Conservation (phyloP, 2,329 filamentous ascomycete species). For the Stagonosporopsis vannaccii region DNA sequence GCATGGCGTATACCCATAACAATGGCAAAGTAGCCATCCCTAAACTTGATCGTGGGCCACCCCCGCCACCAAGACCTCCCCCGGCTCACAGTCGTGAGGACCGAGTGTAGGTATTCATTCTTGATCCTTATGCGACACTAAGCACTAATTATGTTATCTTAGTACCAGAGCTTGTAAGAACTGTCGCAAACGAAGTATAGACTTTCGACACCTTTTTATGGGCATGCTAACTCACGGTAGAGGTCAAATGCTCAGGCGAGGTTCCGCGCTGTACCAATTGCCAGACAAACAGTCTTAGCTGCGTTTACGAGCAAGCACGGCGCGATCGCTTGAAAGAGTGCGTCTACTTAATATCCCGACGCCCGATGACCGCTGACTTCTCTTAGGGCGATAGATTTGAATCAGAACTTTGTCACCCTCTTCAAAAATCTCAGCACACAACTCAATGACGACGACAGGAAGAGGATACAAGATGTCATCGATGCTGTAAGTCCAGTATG, state of each 20-base stretch:
- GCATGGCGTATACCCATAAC: neutral
- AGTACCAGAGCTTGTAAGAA: slow-evolving; percentile 34
- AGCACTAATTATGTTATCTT: neutral
- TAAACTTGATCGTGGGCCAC: slow-evolving; percentile 18
- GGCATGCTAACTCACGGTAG: slow-evolving; percentile 14
- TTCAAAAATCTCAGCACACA: slow-evolving; percentile 28
- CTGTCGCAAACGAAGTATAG: slow-evolving; percentile 35
- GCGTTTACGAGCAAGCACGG: slow-evolving; percentile 34
- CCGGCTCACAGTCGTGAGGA: slow-evolving; percentile 24
- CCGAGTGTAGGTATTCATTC: slow-evolving; percentile 24
- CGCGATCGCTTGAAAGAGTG: slow-evolving; percentile 36
- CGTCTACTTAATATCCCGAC: neutral
- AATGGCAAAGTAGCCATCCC: slow-evolving; percentile 26
- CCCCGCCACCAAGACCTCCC: slow-evolving; percentile 5
- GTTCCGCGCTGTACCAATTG: slow-evolving; percentile 30
- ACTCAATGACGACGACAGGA: slow-evolving; percentile 23
- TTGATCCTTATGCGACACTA: neutral
- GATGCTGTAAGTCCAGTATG: slow-evolving; percentile 22
- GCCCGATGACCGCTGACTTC: neutral
- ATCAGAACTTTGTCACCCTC: slow-evolving; percentile 26
- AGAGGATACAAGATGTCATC: slow-evolving; percentile 26
- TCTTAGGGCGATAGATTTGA: slow-evolving; percentile 30
- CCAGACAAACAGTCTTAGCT: slow-evolving; percentile 18
- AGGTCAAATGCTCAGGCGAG: slow-evolving; percentile 38
- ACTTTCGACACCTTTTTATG: neutral